Evolutionary conservation across 2,329 filamentous ascomycete genomes (phyloP).

Genomic region (Calcarisporium arbuscula): DNA sequence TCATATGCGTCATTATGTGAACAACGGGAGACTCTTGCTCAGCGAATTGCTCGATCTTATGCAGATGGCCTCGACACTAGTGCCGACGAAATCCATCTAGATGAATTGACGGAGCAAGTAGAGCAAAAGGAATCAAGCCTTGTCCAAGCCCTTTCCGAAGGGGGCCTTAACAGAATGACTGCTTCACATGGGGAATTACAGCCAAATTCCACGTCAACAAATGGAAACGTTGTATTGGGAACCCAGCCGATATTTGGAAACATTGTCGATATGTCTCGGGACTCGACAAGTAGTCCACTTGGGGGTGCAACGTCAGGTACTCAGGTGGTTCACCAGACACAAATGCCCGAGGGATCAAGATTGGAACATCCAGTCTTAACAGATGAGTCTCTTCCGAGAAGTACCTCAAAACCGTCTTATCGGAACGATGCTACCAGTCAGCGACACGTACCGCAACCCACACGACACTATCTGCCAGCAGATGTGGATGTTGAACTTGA

Average conservation of each 20-base stretch:
- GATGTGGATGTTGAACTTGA: constrained; percentile 19
- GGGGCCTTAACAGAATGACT: constrained; percentile 37
- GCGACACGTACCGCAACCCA: background rate
- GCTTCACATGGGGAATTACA: constrained; percentile 24
- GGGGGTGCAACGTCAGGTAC: constrained; percentile 28
- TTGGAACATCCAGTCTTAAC: too few species aligned
- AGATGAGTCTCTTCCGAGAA: constrained; percentile 20
- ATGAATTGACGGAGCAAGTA: constrained; percentile 40
- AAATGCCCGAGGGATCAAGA: constrained; percentile 30
- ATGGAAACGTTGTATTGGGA: constrained; percentile 29
- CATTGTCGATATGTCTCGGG: constrained; percentile 25
- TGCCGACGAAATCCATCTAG: constrained; percentile 43
- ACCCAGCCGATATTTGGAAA: constrained; percentile 33
- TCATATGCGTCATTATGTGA: constrained; percentile 34
- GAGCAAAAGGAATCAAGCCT: constrained; percentile 37
- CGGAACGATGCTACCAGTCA: background rate
- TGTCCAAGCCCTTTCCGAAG: constrained; percentile 32
- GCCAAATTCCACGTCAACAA: constrained; percentile 7
- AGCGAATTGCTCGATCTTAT: constrained; percentile 44
- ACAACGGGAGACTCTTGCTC: constrained; percentile 39
- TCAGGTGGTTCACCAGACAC: constrained; percentile 48
- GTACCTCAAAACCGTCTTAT: constrained; percentile 8
- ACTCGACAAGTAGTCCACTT: constrained; percentile 25
- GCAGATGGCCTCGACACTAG: constrained; percentile 44
- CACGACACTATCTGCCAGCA: too few species aligned